Conservation (phyloP, 139 green algal species). For the Chlamydomonas sp. region DNA sequence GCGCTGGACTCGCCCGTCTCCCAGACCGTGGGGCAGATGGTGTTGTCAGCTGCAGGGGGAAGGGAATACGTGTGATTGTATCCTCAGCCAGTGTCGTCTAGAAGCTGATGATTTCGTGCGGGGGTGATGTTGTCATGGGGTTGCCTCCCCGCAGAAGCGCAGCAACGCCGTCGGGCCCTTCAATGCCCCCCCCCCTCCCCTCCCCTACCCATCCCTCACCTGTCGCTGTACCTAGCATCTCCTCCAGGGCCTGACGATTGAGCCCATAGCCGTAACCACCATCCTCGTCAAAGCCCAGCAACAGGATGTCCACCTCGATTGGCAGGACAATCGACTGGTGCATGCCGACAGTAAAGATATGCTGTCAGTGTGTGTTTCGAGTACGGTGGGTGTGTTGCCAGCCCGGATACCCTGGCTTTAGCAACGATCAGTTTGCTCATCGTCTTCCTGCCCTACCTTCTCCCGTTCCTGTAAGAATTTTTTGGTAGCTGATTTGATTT, state of each 20-base stretch:
- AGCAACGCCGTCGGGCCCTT: not conserved
- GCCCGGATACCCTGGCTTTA: not conserved
- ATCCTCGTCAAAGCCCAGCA: constrained; percentile 58
- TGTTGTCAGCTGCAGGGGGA: constrained; percentile 9
- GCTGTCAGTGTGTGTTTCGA: not conserved
- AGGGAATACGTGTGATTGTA: not conserved
- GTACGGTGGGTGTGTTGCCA: not conserved
- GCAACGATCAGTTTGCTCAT: not conserved
- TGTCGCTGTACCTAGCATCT: constrained; percentile 35
- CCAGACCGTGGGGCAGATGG: constrained; percentile 53
- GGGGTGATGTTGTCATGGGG: too few species aligned
- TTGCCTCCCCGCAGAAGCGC: not conserved
- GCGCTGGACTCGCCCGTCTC: constrained; percentile 51
- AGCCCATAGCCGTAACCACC: constrained; percentile 54
- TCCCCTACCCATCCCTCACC: not conserved
- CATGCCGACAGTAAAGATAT: not conserved
- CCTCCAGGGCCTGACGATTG: constrained; percentile 24
- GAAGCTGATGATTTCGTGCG: not conserved
- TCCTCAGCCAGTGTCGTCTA: not conserved
- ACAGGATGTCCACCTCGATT: constrained; percentile 56
- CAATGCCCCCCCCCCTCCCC: too few species aligned
- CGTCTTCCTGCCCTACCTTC: not conserved
- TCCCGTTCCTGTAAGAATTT: constrained; percentile 38
- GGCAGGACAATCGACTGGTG: constrained; percentile 39
- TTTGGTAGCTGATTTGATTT: constrained; percentile 42